Conservation (phyloP, 2,329 filamentous ascomycete species). For the Paramyrothecium roridum region DNA sequence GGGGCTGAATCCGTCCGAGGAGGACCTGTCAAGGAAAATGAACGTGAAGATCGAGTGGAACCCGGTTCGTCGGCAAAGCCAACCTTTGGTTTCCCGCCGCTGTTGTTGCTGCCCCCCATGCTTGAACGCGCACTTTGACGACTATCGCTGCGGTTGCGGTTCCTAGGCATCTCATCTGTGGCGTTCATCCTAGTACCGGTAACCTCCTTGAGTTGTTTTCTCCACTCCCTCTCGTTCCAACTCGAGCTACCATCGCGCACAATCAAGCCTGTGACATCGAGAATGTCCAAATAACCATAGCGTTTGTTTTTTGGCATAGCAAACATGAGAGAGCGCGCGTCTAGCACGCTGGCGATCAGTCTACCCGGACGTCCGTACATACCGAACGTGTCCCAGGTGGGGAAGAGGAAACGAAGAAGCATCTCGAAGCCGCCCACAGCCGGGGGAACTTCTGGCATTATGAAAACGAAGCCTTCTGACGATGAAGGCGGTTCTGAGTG, state of each 20-base stretch:
- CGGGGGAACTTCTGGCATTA: slow-evolving; percentile 94
- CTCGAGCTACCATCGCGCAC: slow-evolving; percentile 69
- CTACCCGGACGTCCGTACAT: slow-evolving; percentile 87
- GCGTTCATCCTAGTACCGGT: slow-evolving; percentile 75
- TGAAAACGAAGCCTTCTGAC: slow-evolving; percentile 92
- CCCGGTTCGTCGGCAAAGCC: slow-evolving; percentile 55
- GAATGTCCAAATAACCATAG: slow-evolving; percentile 86
- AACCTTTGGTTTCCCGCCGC: slow-evolving; percentile 40
- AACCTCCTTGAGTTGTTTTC: slow-evolving; percentile 81
- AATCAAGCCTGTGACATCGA: slow-evolving; percentile 81
- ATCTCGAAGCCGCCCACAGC: slow-evolving; percentile 94
- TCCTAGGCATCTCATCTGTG: slow-evolving; percentile 46
- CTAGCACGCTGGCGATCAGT: slow-evolving; percentile 81
- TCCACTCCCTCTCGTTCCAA: slow-evolving; percentile 89
- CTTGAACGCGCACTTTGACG: slow-evolving; percentile 56
- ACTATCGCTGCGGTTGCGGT: slow-evolving; percentile 52
- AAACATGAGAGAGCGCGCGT: slow-evolving; percentile 93
- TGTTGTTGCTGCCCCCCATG: slow-evolving; percentile 28
- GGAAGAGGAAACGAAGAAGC: slow-evolving; percentile 88
- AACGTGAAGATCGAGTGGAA: slow-evolving; percentile 50
- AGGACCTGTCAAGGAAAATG: slow-evolving; percentile 40
- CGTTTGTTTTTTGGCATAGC: slow-evolving; percentile 87
- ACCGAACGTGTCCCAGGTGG: slow-evolving; percentile 87
- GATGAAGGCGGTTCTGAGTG: slow-evolving; percentile 74
- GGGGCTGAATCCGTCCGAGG: slow-evolving; percentile 50